Percentiles rank a stretch among this genome's conserved stretches.
Evolutionary conservation across 257 asterid genomes (phyloP).

Genomic region (Ocimum tenuiflorum): DNA sequence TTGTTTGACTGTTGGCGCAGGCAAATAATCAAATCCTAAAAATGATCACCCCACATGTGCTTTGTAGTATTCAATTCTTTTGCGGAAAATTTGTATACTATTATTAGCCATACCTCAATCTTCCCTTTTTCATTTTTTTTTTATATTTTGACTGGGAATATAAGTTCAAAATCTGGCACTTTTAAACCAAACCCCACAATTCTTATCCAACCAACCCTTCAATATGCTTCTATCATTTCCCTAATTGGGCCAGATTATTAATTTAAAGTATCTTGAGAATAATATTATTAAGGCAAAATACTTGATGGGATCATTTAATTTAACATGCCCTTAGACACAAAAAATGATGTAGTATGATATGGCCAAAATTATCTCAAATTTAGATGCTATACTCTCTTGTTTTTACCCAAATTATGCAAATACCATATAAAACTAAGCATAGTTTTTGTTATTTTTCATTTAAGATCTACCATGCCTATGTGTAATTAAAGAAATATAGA

Average conservation of each 20-base stretch:
- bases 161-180: conserved; percentile 28
- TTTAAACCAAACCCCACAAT: conserved; percentile 41
- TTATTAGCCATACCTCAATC: conserved; percentile 39
- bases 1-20: conserved; percentile 36
- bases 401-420: too few relatives aligned
- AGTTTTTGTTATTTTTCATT: too few relatives aligned
- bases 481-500: too few relatives aligned
- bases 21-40: conserved; percentile 22
- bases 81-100: conserved; percentile 21
- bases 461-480: too few relatives aligned
- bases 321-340: too few relatives aligned
- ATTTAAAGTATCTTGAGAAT: conserved; percentile 8
- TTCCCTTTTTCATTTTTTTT: conserved; percentile 22
- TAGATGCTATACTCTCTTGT: too few relatives aligned
- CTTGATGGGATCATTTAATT: too few relatives aligned
- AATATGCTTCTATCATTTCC: conserved; percentile 19
- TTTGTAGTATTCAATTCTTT: conserved; percentile 26
- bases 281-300: too few relatives aligned
- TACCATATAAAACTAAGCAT: too few relatives aligned
- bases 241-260: conserved; percentile 29
- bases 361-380: too few relatives aligned
- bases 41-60: conserved; percentile 20
- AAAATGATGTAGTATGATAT: too few relatives aligned
- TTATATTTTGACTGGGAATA: conserved; percentile 15
- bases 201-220: conserved; percentile 28